A percentile compares a stretch with the other conserved stretches of the same genome.
Conservation (phyloP, 768 basidiomycete species). For the Amanita polypyramis region DNA sequence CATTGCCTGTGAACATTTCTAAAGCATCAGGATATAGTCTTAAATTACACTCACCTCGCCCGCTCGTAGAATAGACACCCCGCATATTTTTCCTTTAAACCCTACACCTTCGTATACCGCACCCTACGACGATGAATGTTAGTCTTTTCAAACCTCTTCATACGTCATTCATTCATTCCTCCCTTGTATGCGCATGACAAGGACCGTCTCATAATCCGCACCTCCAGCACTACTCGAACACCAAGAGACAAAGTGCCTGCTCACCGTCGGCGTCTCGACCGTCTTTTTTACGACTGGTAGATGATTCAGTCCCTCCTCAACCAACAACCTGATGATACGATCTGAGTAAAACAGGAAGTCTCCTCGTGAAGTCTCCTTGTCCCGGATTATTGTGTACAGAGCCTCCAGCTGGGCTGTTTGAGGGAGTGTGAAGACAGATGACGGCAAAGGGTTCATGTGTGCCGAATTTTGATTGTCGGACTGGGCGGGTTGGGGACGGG, state of each 20-base stretch:
- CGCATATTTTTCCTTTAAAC: conserved; percentile 94
- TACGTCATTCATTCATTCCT: too few relatives aligned
- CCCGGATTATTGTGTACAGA: conserved; percentile 88
- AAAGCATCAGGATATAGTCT: neutral
- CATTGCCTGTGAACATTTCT: conserved; percentile 60
- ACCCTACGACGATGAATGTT: conserved; percentile 34
- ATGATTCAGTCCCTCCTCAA: conserved; percentile 86
- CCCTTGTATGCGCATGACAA: too few relatives aligned
- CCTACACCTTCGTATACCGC: conserved; percentile 82
- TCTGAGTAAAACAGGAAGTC: conserved; percentile 97
- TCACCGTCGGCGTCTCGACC: conserved; percentile 75
- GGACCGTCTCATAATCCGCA: neutral
- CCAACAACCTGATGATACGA: conserved; percentile 77
- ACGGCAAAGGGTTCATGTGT: conserved; percentile 42
- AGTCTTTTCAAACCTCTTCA: neutral
- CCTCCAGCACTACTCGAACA: neutral
- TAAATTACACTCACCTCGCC: conserved; percentile 57
- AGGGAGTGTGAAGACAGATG: conserved; percentile 81
- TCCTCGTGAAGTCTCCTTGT: conserved; percentile 78
- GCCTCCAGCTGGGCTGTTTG: conserved; percentile 93
- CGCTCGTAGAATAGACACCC: conserved; percentile 88
- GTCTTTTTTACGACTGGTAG: conserved; percentile 60
- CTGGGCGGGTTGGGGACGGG: conserved; percentile 1
- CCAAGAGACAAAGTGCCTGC: conserved; percentile 13
- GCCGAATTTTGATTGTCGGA: conserved; percentile 16